A percentile compares a stretch with the other conserved stretches of the same genome.
Conservation (phyloP, 2,329 filamentous ascomycete species). For the Myriangium duriaei region DNA sequence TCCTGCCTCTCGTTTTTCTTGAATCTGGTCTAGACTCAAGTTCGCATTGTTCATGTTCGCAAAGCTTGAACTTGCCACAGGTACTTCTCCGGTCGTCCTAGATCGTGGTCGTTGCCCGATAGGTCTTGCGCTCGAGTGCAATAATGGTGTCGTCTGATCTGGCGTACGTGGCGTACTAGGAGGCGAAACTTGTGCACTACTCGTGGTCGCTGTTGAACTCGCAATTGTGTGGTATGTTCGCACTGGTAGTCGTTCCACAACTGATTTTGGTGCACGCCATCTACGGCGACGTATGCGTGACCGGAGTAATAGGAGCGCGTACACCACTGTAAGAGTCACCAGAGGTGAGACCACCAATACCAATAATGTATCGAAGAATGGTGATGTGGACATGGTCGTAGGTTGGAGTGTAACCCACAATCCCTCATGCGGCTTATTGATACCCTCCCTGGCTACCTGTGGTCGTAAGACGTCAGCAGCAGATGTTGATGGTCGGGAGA, state of each 20-base stretch:
- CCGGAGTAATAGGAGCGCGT: constrained; percentile 73
- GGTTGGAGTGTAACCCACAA: constrained; percentile 96
- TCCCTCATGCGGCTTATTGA: constrained; percentile 47
- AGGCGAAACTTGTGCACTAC: constrained; percentile 20
- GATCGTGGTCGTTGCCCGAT: constrained; percentile 47
- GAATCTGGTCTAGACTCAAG: constrained; percentile 25
- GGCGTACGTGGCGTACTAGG: constrained; percentile 12
- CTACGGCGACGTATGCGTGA: constrained; percentile 78
- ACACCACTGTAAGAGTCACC: constrained; percentile 84
- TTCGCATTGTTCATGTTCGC: constrained; percentile 17
- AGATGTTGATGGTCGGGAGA: not conserved
- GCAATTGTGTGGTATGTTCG: constrained; percentile 85
- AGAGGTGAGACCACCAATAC: constrained; percentile 91
- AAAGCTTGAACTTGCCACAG: constrained; percentile 17
- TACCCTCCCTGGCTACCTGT: constrained; percentile 4
- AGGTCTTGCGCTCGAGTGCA: constrained; percentile 39
- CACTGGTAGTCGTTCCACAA: constrained; percentile 88
- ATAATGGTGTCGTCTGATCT: constrained; percentile 58
- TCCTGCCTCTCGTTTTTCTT: constrained; percentile 41
- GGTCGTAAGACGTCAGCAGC: not conserved
- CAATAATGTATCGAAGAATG: constrained; percentile 92
- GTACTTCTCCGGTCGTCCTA: constrained; percentile 49
- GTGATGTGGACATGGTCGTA: constrained; percentile 72
- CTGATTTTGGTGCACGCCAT: constrained; percentile 94
- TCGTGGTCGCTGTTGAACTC: constrained; percentile 46